Base-by-base conservation (phyloP, 1,139 yeast species). In the Wickerhamiella infanticola region DNA sequence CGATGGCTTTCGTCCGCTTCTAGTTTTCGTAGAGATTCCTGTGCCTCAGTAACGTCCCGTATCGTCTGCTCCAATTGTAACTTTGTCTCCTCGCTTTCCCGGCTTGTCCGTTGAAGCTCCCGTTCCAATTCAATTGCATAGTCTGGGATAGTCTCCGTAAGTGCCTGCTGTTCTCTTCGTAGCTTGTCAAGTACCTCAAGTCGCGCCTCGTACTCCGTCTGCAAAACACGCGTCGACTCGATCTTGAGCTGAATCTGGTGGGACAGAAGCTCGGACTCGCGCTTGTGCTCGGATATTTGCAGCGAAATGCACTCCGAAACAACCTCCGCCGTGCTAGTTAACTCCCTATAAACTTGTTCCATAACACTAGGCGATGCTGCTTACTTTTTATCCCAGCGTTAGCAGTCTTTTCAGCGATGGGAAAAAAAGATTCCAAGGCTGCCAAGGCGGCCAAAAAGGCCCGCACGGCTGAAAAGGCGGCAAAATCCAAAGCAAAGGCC, bases 361-460 rank as follows among this genome's bases (percentile, higher is more conserved):
- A 18, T 18, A 1, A 18, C 18, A 18, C 2, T 18, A 18, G 18
- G 18, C 18, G 18, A 18, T 18, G 18, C 18, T 18, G 18, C 18
- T 18, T 18, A 18, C 18, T 18, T 18, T 18, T 18, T 18, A 18
- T 18, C 18, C 18, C 18, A 18, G 18, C 18, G 18, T 18, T 18
- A 18, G 18, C 18, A 18, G 18, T 18, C 23, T 11, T 29, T 29
- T 7, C 11, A 11, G 26, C 5, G 7, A 55, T 55, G 57, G 58
- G 50, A 18, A 55, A 53, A 39, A 86, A 84, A 66, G 86, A 85
- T 66, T 81, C 84, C 65, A 83, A 84, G 63, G 77, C 83, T 51
- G 54, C 56, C 6, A 85, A 85, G 63, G 95, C 84, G 44, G 85
- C 94, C 55, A 85, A 86, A 64, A 86, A 86, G 73, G 94, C 93